Base-by-base conservation (phyloP, 768 basidiomycete genomes). In the Boletus tomentosulus region DNA sequence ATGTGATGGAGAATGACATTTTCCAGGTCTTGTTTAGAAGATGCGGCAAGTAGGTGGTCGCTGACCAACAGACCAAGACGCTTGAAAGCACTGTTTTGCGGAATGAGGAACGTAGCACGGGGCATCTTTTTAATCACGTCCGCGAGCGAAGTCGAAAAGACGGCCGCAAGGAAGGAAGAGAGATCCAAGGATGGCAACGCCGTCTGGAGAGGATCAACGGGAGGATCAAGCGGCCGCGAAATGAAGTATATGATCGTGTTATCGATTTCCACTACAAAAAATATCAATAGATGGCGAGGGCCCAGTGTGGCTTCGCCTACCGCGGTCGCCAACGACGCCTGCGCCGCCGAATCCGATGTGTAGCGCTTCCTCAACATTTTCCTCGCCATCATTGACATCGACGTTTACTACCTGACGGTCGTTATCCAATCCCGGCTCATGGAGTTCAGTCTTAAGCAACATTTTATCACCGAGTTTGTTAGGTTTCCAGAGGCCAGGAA, bases 221-320 rank as follows among this genome's bases (percentile, higher is more conserved):
- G 97, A 15, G 92, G 93, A 3, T 83, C 75, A 45, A 98, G 76
- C 1, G 94, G 86, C 27, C 84, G 81, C 4, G 93, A 88, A 43
- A 98, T 72, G 61, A 98, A 87, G 72, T 98, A 99, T 56, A 99
- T 86, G 59, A 95, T 66, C 7, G 86, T 86, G 48, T 88, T 87
- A 51, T 91, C 82, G 52, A 86, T 73, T 57, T 83, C 74, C 57
- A 92, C 91, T 92, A 63, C 22, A 48, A 45, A 25, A 45, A 60
- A 31, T 53, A 53, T 62, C 49, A 64, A 34, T 34, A 24, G 11
- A 33, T 48, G 46, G 4, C 15, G 6, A 19, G 22, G 31, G 49
- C 28, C 38, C 33, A 31, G 48, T 39, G 44, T 41, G 41, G 35
- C 22, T 45, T 25, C 51, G 69, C 86, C 69, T 68, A 94, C 94